Conservation (phyloP, 768 basidiomycete species). For the Suillus variegatus region DNA sequence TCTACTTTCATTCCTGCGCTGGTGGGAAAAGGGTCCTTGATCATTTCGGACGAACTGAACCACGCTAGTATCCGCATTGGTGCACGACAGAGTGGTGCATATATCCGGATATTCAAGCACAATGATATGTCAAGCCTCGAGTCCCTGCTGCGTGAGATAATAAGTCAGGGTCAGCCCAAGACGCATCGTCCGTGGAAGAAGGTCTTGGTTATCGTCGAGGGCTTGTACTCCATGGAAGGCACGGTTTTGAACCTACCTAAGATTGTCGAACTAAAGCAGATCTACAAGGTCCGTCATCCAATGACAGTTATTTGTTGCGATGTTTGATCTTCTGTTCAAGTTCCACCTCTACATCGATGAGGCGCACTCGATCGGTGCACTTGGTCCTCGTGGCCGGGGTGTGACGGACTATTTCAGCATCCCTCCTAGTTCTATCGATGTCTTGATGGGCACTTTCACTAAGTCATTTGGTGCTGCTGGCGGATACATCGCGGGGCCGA, state of each 20-base stretch:
- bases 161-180: slow-evolving; percentile 97
- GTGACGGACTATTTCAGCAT: slow-evolving; percentile 93
- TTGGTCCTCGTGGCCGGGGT: slow-evolving; percentile 93
- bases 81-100: slow-evolving; percentile 83
- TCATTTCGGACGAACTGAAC: slow-evolving; percentile 97
- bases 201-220: slow-evolving; percentile 93
- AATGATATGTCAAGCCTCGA: slow-evolving; percentile 91
- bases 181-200: slow-evolving; percentile 99
- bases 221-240: slow-evolving; percentile 98
- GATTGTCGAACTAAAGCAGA: slow-evolving; percentile 84
- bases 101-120: slow-evolving; percentile 94
- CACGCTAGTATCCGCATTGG: slow-evolving; percentile 96
- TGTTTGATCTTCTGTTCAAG: slow-evolving; percentile 54
- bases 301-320: neutral
- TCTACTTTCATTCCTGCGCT: slow-evolving; percentile 92
- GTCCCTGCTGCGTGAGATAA: slow-evolving; percentile 78
- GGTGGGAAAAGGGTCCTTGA: slow-evolving; percentile 86
- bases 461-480: slow-evolving; percentile 94
- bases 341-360: slow-evolving; percentile 97
- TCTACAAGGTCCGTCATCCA: slow-evolving; percentile 79
- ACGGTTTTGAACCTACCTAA: slow-evolving; percentile 83
- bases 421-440: slow-evolving; percentile 77
- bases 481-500: slow-evolving; percentile 90
- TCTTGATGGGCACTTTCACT: slow-evolving; percentile 99
- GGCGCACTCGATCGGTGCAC: slow-evolving; percentile 95